phyloP scores from a whole-genome alignment of 768 basidiomycete species.

The Mycena vulgaris region DNA sequence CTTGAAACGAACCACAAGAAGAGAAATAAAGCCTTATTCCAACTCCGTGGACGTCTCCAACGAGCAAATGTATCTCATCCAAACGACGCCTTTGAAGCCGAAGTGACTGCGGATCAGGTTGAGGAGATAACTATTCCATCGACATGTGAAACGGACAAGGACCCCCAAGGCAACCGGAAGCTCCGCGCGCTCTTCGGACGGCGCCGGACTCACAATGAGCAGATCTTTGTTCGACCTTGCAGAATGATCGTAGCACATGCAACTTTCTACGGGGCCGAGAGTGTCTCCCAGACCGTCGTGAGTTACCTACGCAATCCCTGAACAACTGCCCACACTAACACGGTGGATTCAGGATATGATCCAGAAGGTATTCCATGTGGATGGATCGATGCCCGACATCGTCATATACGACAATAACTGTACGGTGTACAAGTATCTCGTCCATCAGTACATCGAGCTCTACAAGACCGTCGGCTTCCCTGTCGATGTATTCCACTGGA shows the following conservation, averaged over 20 bases:
- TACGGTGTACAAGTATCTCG: slow-evolving; percentile 28
- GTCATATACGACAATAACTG: slow-evolving; percentile 44
- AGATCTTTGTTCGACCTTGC: slow-evolving; percentile 37
- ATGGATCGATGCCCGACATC: slow-evolving; percentile 31
- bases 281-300: neutral
- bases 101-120: no score
- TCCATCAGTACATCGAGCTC: neutral
- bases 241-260: slow-evolving; percentile 37
- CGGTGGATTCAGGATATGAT: slow-evolving; percentile 16
- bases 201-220: slow-evolving; percentile 41
- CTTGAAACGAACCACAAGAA: no score
- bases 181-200: slow-evolving; percentile 34
- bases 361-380: neutral
- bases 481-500: no score
- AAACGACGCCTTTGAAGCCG: no score
- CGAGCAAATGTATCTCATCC: no score
- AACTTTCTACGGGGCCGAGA: slow-evolving; percentile 40
- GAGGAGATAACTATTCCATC: no score
- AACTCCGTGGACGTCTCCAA: no score
- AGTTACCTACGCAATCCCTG: no score
- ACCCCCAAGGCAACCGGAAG: slow-evolving; percentile 19
- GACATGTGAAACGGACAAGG: slow-evolving; percentile 25
- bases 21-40: no score
- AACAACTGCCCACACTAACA: no score
- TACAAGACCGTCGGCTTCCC: slow-evolving; percentile 15